phyloP scores from a whole-genome alignment of 2,329 filamentous ascomycete species.

The Sporothrix brasiliensis region DNA sequence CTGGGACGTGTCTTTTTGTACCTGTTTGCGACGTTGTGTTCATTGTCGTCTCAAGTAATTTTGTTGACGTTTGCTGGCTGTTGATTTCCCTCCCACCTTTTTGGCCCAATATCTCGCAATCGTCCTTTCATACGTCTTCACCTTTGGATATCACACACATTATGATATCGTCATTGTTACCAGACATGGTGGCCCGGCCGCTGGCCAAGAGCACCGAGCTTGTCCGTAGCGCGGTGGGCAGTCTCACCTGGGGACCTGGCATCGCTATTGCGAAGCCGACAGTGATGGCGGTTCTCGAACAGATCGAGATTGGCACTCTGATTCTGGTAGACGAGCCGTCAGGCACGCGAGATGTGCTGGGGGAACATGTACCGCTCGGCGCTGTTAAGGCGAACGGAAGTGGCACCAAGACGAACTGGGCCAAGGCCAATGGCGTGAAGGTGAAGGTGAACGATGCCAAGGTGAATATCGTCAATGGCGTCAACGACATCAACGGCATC shows the following conservation, averaged over 20 bases:
- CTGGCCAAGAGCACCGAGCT: slow-evolving; percentile 47
- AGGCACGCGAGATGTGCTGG: slow-evolving; percentile 49
- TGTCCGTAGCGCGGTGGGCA: slow-evolving; percentile 49
- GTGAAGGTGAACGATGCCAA: neutral
- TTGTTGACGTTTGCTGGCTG: neutral
- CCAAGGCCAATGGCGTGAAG: slow-evolving; percentile 12
- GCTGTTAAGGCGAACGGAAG: slow-evolving; percentile 4
- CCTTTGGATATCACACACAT: neutral
- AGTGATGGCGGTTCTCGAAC: slow-evolving; percentile 51
- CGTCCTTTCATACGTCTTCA: neutral
- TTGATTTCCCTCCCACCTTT: neutral
- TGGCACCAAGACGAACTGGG: neutral
- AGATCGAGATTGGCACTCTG: slow-evolving; percentile 54
- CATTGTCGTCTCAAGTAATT: neutral
- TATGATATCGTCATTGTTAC: slow-evolving; percentile 38
- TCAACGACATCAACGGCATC: neutral
- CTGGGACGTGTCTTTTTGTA: neutral
- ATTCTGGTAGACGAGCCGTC: slow-evolving; percentile 53
- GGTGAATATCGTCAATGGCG: neutral
- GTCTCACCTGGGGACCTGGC: slow-evolving; percentile 53
- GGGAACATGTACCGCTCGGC: slow-evolving; percentile 45
- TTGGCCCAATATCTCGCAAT: neutral
- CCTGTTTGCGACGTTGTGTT: neutral
- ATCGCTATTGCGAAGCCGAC: slow-evolving; percentile 52
- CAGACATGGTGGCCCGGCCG: slow-evolving; percentile 44